Percentiles rank a stretch among this genome's conserved stretches.
Evolutionary conservation across 2,329 filamentous ascomycete genomes (phyloP).

Genomic region (Neopestalotiopsis clavispora): DNA sequence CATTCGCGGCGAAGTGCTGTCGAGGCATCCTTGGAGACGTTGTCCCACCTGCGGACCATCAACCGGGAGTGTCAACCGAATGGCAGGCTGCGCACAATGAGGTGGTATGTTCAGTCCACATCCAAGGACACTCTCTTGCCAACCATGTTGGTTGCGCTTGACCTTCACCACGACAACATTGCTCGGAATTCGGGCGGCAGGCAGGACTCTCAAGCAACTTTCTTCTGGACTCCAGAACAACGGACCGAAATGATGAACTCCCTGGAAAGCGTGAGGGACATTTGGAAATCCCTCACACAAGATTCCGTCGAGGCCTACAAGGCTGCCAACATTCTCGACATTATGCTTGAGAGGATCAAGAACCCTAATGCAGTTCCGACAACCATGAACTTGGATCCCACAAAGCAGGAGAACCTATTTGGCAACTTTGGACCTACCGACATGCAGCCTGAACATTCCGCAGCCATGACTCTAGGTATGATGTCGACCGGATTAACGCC

Average conservation of each 20-base stretch:
- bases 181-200: slow-evolving; percentile 46
- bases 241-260: slow-evolving; percentile 77
- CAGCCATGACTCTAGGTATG: slow-evolving; percentile 48
- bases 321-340: slow-evolving; percentile 76
- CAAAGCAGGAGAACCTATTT: slow-evolving; percentile 32
- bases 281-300: slow-evolving; percentile 81
- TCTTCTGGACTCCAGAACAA: slow-evolving; percentile 63
- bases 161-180: slow-evolving; percentile 74
- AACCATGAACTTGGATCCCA: slow-evolving; percentile 17
- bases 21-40: slow-evolving; percentile 81
- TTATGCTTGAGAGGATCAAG: slow-evolving; percentile 83
- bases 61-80: slow-evolving; percentile 74
- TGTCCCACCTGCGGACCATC: slow-evolving; percentile 78
- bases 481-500: slow-evolving; percentile 44
- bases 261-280: slow-evolving; percentile 73
- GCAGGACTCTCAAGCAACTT: slow-evolving; percentile 48
- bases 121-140: slow-evolving; percentile 87
- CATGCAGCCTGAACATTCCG: slow-evolving; percentile 45
- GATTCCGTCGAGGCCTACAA: slow-evolving; percentile 90
- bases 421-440: slow-evolving; percentile 29
- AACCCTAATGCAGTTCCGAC: slow-evolving; percentile 38
- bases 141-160: slow-evolving; percentile 82
- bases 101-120: slow-evolving; percentile 79
- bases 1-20: slow-evolving; percentile 85
- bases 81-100: slow-evolving; percentile 73